phyloP scores from a whole-genome alignment of 306 rosid species.

The Alnus rubra region DNA sequence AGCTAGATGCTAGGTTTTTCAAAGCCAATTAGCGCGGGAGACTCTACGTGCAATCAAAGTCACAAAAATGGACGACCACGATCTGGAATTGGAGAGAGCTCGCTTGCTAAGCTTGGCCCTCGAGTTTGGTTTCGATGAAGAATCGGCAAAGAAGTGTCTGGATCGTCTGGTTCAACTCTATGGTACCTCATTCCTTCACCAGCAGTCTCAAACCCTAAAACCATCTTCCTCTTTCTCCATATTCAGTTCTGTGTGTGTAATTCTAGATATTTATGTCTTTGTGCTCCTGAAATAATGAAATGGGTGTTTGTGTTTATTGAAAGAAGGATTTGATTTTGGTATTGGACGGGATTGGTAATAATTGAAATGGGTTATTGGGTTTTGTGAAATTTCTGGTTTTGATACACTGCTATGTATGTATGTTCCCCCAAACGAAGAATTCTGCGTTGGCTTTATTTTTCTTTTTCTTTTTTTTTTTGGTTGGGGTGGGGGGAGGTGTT shows the following conservation, averaged over 20 bases:
- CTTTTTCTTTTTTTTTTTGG: not conserved
- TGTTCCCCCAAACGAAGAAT: not conserved
- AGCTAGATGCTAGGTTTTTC: not conserved
- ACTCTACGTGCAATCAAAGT: not conserved
- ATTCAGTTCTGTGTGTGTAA: not conserved
- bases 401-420: not conserved
- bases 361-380: slow-evolving; percentile 3
- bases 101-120: slow-evolving; percentile 80
- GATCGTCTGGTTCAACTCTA: slow-evolving; percentile 71
- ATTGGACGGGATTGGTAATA: not conserved
- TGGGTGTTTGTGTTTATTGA: not conserved
- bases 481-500: not conserved
- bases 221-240: slow-evolving; percentile 9
- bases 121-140: slow-evolving; percentile 73
- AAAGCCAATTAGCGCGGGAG: slow-evolving; percentile 56
- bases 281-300: not conserved
- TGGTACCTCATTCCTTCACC: slow-evolving; percentile 40
- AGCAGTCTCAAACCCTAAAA: not conserved
- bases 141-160: slow-evolving; percentile 63
- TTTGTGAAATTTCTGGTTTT: not conserved
- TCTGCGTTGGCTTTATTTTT: not conserved
- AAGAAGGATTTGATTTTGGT: not conserved
- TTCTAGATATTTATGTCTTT: not conserved
- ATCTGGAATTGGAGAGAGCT: slow-evolving; percentile 65
- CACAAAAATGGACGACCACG: slow-evolving; percentile 36